These are phyloP conservation scores for Tuber aestivum DNA, from an alignment of 495 filamentous ascomycete genomes.

Conservation along the genomic window DNA sequence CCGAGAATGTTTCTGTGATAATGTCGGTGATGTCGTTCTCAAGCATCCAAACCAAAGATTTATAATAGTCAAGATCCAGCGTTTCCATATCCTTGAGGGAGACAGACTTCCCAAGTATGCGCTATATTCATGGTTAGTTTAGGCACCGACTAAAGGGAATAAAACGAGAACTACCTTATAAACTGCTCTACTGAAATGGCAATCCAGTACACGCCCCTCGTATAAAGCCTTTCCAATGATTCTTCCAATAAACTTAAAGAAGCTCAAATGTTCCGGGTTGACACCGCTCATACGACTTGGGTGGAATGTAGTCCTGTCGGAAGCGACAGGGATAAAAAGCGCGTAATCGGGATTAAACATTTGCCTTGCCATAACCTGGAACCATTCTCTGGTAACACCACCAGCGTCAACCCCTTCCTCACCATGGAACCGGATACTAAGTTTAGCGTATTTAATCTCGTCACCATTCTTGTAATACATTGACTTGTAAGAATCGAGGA, in stretches of 20 bases:
- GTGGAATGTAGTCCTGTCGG: conserved; percentile 98
- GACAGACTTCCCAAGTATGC: conserved; percentile 86
- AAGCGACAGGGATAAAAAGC: conserved; percentile 89
- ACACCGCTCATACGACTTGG: conserved; percentile 86
- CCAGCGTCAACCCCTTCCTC: conserved; percentile 98
- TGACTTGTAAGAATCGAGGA: conserved; percentile 95
- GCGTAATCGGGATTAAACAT: conserved; percentile 99
- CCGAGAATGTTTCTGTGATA: conserved; percentile 93
- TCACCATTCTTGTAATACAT: conserved; percentile 91
- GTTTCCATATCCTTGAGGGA: conserved; percentile 99
- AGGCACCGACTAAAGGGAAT: neutral
- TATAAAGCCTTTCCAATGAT: conserved; percentile 99
- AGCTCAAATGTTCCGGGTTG: conserved; percentile 92
- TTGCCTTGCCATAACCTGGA: conserved; percentile 91
- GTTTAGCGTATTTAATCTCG: conserved; percentile 96
- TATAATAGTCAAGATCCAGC: conserved; percentile 96
- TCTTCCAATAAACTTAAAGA: conserved; percentile 99
- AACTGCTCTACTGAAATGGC: conserved; percentile 96
- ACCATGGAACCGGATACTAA: conserved; percentile 93
- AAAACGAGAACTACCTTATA: conserved; percentile 57
- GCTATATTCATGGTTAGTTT: conserved; percentile 42
- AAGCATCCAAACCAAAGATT: conserved; percentile 97
- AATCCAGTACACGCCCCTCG: conserved; percentile 91
- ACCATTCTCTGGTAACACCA: conserved; percentile 98
- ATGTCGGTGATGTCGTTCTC: conserved; percentile 99